Percentiles rank a stretch among this genome's conserved stretches.
Evolutionary conservation across 1,139 yeast species (phyloP).

Genomic region (Candida smagusa): DNA sequence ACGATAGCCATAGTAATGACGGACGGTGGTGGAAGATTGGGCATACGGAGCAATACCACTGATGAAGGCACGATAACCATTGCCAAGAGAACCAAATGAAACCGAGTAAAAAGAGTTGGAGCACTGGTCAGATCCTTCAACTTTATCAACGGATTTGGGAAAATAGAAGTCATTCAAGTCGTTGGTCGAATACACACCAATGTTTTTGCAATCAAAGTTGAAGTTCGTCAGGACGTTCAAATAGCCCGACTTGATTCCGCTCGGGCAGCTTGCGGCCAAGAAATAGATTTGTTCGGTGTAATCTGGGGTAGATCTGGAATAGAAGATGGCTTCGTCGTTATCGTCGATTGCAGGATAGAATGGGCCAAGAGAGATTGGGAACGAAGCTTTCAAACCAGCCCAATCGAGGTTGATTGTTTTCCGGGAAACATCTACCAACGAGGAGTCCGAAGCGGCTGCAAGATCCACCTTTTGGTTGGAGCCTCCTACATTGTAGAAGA

Average conservation of each 20-base stretch:
- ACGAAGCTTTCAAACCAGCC: constrained; percentile 12
- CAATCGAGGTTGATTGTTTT: constrained; percentile 9
- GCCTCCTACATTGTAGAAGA: constrained; percentile 21
- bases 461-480: constrained; percentile 15
- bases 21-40: constrained; percentile 5
- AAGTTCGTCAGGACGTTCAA: constrained; percentile 13
- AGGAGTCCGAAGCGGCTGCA: constrained; percentile 10
- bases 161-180: constrained; percentile 17
- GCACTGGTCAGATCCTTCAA: constrained; percentile 8
- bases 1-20: constrained; percentile 12
- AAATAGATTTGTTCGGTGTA: constrained; percentile 14
- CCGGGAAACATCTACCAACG: constrained; percentile 4
- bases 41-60: constrained; percentile 15
- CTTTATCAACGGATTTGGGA: constrained; percentile 10
- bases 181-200: constrained; percentile 10
- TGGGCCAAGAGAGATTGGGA: constrained; percentile 13
- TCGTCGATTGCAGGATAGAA: constrained; percentile 10
- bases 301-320: constrained; percentile 18
- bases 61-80: constrained; percentile 14
- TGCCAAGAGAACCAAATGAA: constrained; percentile 9
- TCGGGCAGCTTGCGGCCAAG: constrained; percentile 15
- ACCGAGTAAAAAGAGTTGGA: constrained; percentile 8
- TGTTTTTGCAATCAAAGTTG: constrained; percentile 14
- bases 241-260: constrained; percentile 13
- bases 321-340: constrained; percentile 12